phyloP scores from a whole-genome alignment of 139 green algal genomes.

The Parachlorella kessleri region DNA sequence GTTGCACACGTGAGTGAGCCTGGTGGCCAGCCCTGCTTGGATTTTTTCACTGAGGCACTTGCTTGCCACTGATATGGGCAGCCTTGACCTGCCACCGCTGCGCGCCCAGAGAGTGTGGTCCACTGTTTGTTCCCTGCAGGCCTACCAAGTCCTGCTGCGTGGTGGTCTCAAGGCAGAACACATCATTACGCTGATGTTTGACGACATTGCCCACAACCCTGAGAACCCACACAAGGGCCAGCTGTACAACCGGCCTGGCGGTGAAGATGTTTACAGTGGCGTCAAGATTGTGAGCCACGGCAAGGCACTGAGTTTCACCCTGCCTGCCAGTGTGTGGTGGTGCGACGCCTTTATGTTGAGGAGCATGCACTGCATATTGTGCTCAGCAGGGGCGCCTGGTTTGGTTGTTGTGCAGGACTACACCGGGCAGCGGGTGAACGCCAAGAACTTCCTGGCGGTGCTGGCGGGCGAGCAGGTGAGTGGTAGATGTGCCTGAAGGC shows the following conservation, averaged over 20 bases:
- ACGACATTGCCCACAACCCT: constrained; percentile 84
- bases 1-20: constrained; percentile 59
- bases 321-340: neutral
- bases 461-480: constrained; percentile 70
- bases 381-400: neutral
- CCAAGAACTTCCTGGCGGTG: constrained; percentile 82
- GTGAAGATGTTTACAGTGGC: constrained; percentile 85
- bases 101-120: no score
- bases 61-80: no score
- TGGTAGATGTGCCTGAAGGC: no score
- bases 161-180: constrained; percentile 59
- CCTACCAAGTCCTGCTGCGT: constrained; percentile 76
- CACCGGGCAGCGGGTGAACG: constrained; percentile 77
- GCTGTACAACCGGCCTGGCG: constrained; percentile 91
- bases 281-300: constrained; percentile 52
- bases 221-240: constrained; percentile 83
- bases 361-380: neutral
- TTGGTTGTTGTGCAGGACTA: constrained; percentile 76
- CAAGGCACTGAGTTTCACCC: neutral
- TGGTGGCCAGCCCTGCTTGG: neutral
- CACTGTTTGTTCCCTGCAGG: constrained; percentile 49
- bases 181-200: constrained; percentile 87
- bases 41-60: neutral
- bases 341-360: no score
- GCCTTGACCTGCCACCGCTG: no score